Evolutionary conservation across 768 basidiomycete genomes (phyloP).

Genomic region (Amanita jacksonii): DNA sequence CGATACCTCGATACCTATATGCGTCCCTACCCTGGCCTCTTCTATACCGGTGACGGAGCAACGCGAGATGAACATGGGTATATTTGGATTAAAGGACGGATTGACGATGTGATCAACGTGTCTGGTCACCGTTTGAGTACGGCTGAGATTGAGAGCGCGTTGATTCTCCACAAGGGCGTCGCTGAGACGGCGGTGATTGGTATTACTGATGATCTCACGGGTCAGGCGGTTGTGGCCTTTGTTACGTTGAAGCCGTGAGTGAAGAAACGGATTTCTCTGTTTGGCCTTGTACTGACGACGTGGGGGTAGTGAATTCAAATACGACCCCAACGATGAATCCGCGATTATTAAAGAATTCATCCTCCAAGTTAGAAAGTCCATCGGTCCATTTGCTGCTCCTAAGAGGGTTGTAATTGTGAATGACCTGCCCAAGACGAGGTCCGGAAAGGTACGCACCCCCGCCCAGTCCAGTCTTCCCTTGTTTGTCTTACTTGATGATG

Average conservation of each 20-base stretch:
- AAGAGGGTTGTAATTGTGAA: slow-evolving; percentile 81
- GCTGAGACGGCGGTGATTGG: slow-evolving; percentile 95
- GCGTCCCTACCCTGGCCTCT: slow-evolving; percentile 80
- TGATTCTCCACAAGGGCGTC: slow-evolving; percentile 91
- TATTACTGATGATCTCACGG: slow-evolving; percentile 78
- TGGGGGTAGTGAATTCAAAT: slow-evolving; percentile 60
- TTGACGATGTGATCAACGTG: slow-evolving; percentile 98
- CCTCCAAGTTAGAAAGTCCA: slow-evolving; percentile 93
- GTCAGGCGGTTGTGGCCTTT: slow-evolving; percentile 91
- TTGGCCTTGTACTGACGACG: background rate
- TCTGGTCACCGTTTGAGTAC: slow-evolving; percentile 96
- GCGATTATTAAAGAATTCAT: slow-evolving; percentile 78
- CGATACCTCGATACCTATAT: slow-evolving; percentile 51
- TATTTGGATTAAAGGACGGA: slow-evolving; percentile 97
- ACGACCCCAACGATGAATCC: slow-evolving; percentile 60
- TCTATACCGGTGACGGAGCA: slow-evolving; percentile 98
- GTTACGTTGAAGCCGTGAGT: slow-evolving; percentile 90
- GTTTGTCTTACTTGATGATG: background rate
- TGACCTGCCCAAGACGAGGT: slow-evolving; percentile 91
- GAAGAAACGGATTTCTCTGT: background rate
- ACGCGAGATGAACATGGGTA: slow-evolving; percentile 92
- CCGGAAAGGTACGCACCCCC: slow-evolving; percentile 65
- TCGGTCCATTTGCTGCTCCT: slow-evolving; percentile 95
- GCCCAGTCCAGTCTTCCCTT: background rate
- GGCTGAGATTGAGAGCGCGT: slow-evolving; percentile 94